Base-by-base conservation (phyloP, 768 basidiomycete genomes). In the Coprinopsis cinerea region DNA sequence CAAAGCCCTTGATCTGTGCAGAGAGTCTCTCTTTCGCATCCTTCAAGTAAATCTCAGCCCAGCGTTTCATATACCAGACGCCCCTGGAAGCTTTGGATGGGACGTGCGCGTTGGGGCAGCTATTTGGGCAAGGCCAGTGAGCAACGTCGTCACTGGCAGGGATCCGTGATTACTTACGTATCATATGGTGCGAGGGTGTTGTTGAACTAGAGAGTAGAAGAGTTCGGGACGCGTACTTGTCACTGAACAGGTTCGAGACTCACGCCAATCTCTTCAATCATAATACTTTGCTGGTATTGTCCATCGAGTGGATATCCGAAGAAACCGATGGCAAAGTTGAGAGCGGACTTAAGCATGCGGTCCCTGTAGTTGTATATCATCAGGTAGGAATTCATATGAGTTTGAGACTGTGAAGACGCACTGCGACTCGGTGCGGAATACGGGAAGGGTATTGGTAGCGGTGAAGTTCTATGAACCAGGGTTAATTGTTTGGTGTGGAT, bases 111-210 rank as follows among this genome's bases (percentile, higher is more conserved):
- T 93, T 93, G 3, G 78, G 75, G 59, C 92, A 90, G 6, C 77
- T 79, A 44, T 3, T 23, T 44, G 13, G 14, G 39, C 22, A 40
- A 15, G 13, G 7, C 7, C 10, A 14, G 17, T n/a, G 14, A 22
- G 3, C 41, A 18, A 52, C 27, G 3, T n/a, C 13, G 18, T 3
- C 15, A 48, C 20, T 47, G 37, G 37, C 1, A 22, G 15, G 15
- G 47, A 23, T 25, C 34, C 23, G 25, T 27, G 20, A 30, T 18
- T 4, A 61, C 74, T 40, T 58, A 88, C 70, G 88, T 90, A 50
- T 77, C 76, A 55, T 92, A 93, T 2, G 92, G 92, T 0, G 91
- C 77, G 3, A 96, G 78, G 1, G 92, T 92, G 62, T 87, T 88
- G 66, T 90, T 91, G 60, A 85, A 88, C 77, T 86, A 42, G 6